These are phyloP conservation scores for Syzygium malaccense DNA, from an alignment of 441 rosid genomes.

Conservation along the genomic window DNA sequence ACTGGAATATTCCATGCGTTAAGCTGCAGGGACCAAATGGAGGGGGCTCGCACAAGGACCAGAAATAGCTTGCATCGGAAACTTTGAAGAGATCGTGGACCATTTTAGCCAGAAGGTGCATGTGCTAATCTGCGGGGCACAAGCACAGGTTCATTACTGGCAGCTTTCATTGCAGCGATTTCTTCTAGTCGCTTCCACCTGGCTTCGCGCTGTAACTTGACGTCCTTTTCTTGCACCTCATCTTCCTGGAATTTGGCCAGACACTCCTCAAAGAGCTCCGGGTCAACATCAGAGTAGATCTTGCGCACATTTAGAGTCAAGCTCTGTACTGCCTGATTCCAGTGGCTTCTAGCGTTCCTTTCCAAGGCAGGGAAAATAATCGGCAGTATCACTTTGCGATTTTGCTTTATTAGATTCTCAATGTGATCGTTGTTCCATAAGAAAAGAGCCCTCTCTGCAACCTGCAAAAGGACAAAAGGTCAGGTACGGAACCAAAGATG, in stretches of 20 bases:
- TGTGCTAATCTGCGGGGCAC: conserved; percentile 24
- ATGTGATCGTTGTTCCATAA: conserved; percentile 93
- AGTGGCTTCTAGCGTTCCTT: conserved; percentile 64
- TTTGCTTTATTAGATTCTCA: conserved; percentile 73
- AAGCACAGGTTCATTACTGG: conserved; percentile 44
- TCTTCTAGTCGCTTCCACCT: conserved; percentile 80
- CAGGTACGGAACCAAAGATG: neutral
- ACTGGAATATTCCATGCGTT: neutral
- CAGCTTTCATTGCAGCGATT: conserved; percentile 59
- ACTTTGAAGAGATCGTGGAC: neutral
- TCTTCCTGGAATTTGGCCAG: conserved; percentile 57
- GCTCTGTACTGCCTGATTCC: conserved; percentile 88
- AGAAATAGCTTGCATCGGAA: neutral
- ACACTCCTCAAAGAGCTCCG: conserved; percentile 76
- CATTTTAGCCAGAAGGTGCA: conserved; percentile 27
- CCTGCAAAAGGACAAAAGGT: conserved; percentile 27
- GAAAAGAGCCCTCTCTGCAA: conserved; percentile 86
- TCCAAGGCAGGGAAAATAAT: conserved; percentile 81
- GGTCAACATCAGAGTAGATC: conserved; percentile 63
- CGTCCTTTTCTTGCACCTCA: conserved; percentile 45
- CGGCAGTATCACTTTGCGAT: conserved; percentile 64
- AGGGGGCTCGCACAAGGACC: neutral
- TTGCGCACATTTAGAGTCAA: conserved; percentile 80
- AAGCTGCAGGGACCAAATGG: conserved; percentile 2
- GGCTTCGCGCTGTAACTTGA: conserved; percentile 43